These are phyloP conservation scores for Cyclotella atomus DNA, from an alignment of 108 stramenopile species.

Conservation along the genomic window DNA sequence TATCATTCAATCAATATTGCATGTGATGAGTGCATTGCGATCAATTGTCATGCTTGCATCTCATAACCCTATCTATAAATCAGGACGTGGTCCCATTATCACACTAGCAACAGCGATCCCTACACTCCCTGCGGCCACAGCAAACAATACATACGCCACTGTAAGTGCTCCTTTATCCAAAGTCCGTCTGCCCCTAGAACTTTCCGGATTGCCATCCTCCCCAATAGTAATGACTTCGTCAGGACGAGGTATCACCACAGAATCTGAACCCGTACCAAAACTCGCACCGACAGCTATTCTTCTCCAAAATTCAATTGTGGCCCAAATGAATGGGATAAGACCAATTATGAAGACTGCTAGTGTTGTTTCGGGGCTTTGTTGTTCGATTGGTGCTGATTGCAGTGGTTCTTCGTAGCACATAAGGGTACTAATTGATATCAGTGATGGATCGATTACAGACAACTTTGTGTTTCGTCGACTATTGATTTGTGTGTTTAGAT, in stretches of 20 bases:
- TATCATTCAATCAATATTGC: too few species aligned
- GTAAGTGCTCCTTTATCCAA: conserved; percentile 72
- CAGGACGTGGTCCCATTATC: conserved; percentile 41
- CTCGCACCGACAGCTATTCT: conserved; percentile 81
- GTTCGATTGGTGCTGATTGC: conserved; percentile 14
- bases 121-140: conserved; percentile 59
- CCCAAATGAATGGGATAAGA: conserved; percentile 63
- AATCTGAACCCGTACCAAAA: conserved; percentile 85
- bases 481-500: too few species aligned
- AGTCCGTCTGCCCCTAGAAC: conserved; percentile 66
- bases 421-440: not conserved
- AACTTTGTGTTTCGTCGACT: not conserved
- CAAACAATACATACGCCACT: conserved; percentile 80
- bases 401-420: not conserved
- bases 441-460: not conserved
- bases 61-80: not conserved
- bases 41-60: too few species aligned
- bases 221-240: conserved; percentile 58
- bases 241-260: conserved; percentile 57
- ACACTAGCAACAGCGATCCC: conserved; percentile 73
- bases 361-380: conserved; percentile 37
- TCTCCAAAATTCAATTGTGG: conserved; percentile 88
- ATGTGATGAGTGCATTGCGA: too few species aligned
- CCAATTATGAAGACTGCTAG: conserved; percentile 50
- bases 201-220: conserved; percentile 58